These are phyloP conservation scores for Ophiostoma quercus DNA, from an alignment of 2,329 filamentous ascomycete genomes.

Conservation along the genomic window DNA sequence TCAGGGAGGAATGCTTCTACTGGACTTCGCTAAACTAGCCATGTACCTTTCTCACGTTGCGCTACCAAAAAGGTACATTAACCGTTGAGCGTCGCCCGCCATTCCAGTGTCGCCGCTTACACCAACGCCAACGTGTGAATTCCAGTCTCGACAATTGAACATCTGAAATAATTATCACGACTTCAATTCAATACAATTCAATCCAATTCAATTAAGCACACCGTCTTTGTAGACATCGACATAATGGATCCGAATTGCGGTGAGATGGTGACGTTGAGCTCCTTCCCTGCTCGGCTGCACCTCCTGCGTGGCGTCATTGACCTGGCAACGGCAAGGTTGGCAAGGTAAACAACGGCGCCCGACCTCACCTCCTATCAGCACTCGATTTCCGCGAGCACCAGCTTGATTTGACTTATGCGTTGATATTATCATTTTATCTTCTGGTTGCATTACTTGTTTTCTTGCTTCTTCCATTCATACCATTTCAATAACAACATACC, in stretches of 20 bases:
- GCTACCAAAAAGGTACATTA: constrained; percentile 10
- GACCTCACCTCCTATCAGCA: background rate
- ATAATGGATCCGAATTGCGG: background rate
- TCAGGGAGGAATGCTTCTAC: background rate
- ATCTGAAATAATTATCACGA: background rate
- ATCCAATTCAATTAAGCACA: too few relatives aligned
- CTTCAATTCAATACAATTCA: background rate
- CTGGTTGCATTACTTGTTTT: background rate
- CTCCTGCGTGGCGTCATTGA: constrained; percentile 20
- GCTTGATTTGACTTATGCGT: background rate
- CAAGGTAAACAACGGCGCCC: constrained; percentile 24
- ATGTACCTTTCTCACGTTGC: background rate
- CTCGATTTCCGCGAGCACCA: too few relatives aligned
- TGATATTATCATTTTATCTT: background rate
- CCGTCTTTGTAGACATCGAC: background rate
- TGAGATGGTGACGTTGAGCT: constrained; percentile 2
- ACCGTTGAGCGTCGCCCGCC: background rate
- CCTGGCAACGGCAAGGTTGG: constrained; percentile 25
- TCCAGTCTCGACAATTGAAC: background rate
- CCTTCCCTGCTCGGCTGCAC: background rate
- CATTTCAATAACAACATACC: background rate
- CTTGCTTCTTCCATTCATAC: background rate
- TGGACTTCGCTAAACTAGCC: background rate
- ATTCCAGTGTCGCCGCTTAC: constrained; percentile 21
- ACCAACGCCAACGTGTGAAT: constrained; percentile 14